Base-by-base conservation (phyloP, 2,329 filamentous ascomycete species). In the Tothia fuscella region DNA sequence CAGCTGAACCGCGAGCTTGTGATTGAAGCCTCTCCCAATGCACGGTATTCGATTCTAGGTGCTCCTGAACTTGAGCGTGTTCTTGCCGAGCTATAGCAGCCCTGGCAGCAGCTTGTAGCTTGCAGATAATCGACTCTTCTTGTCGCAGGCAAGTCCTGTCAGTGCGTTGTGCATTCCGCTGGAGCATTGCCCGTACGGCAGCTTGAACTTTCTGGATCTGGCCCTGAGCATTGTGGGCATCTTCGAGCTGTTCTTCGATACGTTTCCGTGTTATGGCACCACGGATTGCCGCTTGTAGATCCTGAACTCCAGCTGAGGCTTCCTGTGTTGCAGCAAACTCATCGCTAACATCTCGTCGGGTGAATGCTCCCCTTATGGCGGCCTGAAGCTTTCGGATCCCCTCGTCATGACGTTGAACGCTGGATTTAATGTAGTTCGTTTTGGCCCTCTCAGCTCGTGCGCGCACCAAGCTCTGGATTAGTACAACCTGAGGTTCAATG, bases 401-500 rank as follows among this genome's bases (percentile, higher is more conserved):
- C 37, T 60, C 50, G 24, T 64, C 60, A 32, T 70, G 64, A 31
- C 57, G 53, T 39, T 67, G 61, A 13, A 68, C 63, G 48, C 51
- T 65, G 48, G 49, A 68, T 53, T 56, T 78, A 32, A 64, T 63
- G 41, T 55, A 56, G 46, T 66, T 62, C 13, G 65, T 64, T 48
- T 68, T 51, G 5, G 58, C 56, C 47, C 67, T 52, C 16, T 66
- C 63, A 48, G 67, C 82, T 45, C 72, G 72, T 17, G 80, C 83
- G 53, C 83, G 71, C 55, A 86, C 74, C 35, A 93, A 68, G 57
- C 79, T 93, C 60, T 98, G 91, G 10, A 98, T 66, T 52, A 78
- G 76, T 46, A 91, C 62, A 34, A 96, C 72, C 46, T 85, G 74
- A 5, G 70, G 67, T 57, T 89, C 82, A 42, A 78, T 73, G 40